These are phyloP conservation scores for Rhododendron henanense DNA, from an alignment of 148 eudicot genomes.

Conservation along the genomic window DNA sequence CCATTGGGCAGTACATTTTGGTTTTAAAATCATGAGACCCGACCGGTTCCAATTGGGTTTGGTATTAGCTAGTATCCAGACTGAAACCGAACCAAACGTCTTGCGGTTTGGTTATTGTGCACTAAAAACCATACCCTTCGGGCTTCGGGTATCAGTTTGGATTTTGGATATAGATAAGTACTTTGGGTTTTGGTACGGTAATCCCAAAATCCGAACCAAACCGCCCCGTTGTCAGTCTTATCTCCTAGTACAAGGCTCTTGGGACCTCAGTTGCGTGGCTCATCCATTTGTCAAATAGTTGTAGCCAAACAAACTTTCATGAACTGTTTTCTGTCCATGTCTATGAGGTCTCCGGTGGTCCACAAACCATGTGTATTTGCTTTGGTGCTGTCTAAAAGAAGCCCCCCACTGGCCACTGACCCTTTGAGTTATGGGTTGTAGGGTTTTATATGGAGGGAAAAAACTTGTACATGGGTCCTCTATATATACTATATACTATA, in stretches of 20 bases:
- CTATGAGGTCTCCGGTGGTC: neutral
- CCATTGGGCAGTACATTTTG: too few relatives aligned
- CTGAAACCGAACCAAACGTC: too few relatives aligned
- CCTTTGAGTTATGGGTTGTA: neutral
- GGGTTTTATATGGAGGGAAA: neutral
- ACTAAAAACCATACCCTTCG: too few relatives aligned
- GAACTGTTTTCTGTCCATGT: neutral
- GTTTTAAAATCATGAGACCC: too few relatives aligned
- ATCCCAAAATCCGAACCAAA: too few relatives aligned
- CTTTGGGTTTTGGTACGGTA: too few relatives aligned
- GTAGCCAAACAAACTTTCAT: neutral
- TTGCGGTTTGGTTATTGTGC: too few relatives aligned
- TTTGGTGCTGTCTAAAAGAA: neutral
- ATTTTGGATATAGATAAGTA: too few relatives aligned
- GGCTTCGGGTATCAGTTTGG: too few relatives aligned
- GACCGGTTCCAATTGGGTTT: too few relatives aligned
- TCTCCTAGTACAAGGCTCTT: neutral
- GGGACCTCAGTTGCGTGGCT: neutral
- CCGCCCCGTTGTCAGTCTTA: too few relatives aligned
- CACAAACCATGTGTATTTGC: neutral
- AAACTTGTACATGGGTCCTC: neutral
- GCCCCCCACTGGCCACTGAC: neutral
- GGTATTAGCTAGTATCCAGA: too few relatives aligned
- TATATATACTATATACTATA: neutral
- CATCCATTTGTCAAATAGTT: neutral